Percentiles rank a stretch among this genome's conserved stretches.
These are phyloP conservation scores for Entomortierella lignicola DNA, from an alignment of 192 early-diverging fungal species.

Conservation along the genomic window DNA sequence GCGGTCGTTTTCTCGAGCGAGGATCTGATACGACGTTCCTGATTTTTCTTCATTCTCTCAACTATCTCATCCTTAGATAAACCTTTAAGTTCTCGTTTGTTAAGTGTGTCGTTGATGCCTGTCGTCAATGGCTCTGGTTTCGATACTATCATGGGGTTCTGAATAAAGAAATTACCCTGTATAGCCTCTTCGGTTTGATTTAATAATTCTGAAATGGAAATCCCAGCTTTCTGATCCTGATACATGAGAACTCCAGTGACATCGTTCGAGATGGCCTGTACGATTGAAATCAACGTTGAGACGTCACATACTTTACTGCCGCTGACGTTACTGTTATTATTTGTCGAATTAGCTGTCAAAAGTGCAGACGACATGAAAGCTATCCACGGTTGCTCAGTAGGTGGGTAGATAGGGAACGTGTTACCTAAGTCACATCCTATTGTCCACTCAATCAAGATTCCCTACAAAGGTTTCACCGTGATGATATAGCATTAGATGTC, in stretches of 20 bases:
- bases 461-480: conserved; percentile 4
- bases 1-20: not conserved
- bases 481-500: no score
- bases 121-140: not conserved
- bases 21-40: not conserved
- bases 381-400: conserved; percentile 42
- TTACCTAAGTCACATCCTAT: conserved; percentile 35
- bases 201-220: conserved; percentile 23
- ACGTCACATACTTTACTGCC: conserved; percentile 20
- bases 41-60: conserved; percentile 6
- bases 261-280: conserved; percentile 32
- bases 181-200: conserved; percentile 31
- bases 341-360: not conserved
- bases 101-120: not conserved
- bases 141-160: not conserved
- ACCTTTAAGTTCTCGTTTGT: conserved; percentile 2
- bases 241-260: conserved; percentile 45
- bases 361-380: conserved; percentile 44
- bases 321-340: not conserved
- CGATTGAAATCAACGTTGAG: conserved; percentile 19
- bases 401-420: conserved; percentile 34
- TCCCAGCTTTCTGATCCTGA: conserved; percentile 4
- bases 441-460: conserved; percentile 41
- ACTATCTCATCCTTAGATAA: conserved; percentile 13
- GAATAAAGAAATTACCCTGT: not conserved